Percentiles rank a stretch among this genome's conserved stretches.
phyloP scores from a whole-genome alignment of 805 yeast species.

The Ogataea degrootiae region DNA sequence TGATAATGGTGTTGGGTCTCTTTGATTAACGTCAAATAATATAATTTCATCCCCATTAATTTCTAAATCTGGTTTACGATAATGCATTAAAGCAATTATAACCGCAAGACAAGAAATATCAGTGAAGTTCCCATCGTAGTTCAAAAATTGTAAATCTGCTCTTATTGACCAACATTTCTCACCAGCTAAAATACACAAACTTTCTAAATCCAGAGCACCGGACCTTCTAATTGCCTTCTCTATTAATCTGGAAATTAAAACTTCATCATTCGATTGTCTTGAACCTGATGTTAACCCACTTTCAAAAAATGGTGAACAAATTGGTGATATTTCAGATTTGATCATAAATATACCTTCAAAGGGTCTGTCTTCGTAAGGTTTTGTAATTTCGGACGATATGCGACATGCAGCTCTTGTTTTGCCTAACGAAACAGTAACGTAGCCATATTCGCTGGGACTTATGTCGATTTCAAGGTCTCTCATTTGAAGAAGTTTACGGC shows the following conservation, averaged over 20 bases:
- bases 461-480: conserved; percentile 62
- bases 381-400: conserved; percentile 68
- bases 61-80: conserved; percentile 76
- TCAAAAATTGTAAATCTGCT: conserved; percentile 84
- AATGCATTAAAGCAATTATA: conserved; percentile 79
- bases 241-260: conserved; percentile 71
- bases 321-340: conserved; percentile 80
- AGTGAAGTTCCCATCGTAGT: conserved; percentile 89
- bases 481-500: conserved; percentile 58
- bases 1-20: conserved; percentile 83
- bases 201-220: conserved; percentile 86
- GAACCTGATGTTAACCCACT: conserved; percentile 40
- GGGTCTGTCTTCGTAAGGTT: conserved; percentile 87
- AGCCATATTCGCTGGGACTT: conserved; percentile 67
- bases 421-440: conserved; percentile 75
- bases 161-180: conserved; percentile 85
- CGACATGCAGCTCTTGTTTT: conserved; percentile 66
- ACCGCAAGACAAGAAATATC: conserved; percentile 91
- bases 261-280: conserved; percentile 71
- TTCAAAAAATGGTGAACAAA: conserved; percentile 86
- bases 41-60: conserved; percentile 61
- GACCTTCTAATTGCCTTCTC: conserved; percentile 92
- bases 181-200: conserved; percentile 87
- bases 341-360: conserved; percentile 88
- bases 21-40: conserved; percentile 67